Base-by-base conservation (phyloP, 2,329 filamentous ascomycete species). In the Arthrobotrys sinensis region DNA sequence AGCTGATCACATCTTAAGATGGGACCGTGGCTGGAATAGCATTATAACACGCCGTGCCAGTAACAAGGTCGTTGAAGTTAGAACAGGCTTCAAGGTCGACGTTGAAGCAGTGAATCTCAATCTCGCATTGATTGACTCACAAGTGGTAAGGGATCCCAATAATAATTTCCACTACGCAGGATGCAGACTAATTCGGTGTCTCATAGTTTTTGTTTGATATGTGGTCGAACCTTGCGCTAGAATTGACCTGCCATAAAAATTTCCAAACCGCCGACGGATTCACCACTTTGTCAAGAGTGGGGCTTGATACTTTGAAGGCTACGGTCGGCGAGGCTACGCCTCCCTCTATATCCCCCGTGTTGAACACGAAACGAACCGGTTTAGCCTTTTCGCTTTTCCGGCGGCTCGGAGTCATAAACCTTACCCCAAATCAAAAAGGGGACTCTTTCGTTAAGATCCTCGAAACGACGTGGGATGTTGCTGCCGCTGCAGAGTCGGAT, bases 71-170 rank as follows among this genome's bases (percentile, higher is more conserved):
- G 86, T 81, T 88, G 89, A 69, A 89, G 79, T 80, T 52, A 78
- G 80, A 32, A 53, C 91, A 81, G 94, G 94, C 0, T 97, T 97
- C 85, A 88, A 89, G 79, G 88, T 89, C 60, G 96, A 99, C 83
- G 91, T 99, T 85, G 89, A 91, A 82, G 90, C 90, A 78, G 96
- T 95, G 48, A 99, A 99, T 84, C 86, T 92, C 79, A 98, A 99
- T 84, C 84, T 99, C 65, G 97, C 94, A 24, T 87, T 97, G 38
- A 93, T 99, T 38, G 94, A 98, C 83, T 93, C 95, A 24, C 94
- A 99, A 85, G 91, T 96, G 80, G 91, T 93, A 87, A 85, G 91
- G 83, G 62, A 53, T 38, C 16, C 19, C 14, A 4, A 48, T 50
- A 3, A n/a, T 21, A n/a, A 28, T 28, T 21, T n/a, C 36, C 10